A percentile compares a stretch with the other conserved stretches of the same genome.
phyloP scores from a whole-genome alignment of 2,329 filamentous ascomycete species.

The Penicillium sclerotiorum region DNA sequence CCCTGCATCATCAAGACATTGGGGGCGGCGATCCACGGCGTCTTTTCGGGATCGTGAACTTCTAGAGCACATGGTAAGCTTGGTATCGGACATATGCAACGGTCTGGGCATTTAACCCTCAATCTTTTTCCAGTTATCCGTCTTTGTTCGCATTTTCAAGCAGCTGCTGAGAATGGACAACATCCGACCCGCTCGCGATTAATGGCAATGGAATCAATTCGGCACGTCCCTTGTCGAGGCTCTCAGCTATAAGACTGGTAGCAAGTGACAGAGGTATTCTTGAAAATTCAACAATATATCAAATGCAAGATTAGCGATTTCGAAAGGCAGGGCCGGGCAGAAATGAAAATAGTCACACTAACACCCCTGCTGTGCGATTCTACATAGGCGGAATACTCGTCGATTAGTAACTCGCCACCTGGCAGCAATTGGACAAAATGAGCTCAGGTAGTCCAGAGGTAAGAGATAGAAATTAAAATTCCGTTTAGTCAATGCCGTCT shows the following conservation, averaged over 20 bases:
- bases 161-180: slow-evolving; percentile 14
- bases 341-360: slow-evolving; percentile 16
- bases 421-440: slow-evolving; percentile 1
- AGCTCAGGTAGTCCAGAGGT: background rate
- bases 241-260: background rate
- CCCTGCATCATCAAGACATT: slow-evolving; percentile 64
- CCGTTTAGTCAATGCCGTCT: background rate
- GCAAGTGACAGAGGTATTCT: background rate
- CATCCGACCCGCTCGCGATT: slow-evolving; percentile 9
- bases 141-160: slow-evolving; percentile 9
- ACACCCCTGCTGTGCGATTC: slow-evolving; percentile 20
- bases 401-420: background rate
- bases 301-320: slow-evolving; percentile 7
- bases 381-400: slow-evolving; percentile 3
- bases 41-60: slow-evolving; percentile 25
- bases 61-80: slow-evolving; percentile 19
- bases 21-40: slow-evolving; percentile 30
- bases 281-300: background rate
- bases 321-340: slow-evolving; percentile 7
- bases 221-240: background rate
- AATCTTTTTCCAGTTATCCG: slow-evolving; percentile 15
- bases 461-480: background rate
- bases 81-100: background rate
- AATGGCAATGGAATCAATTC: slow-evolving; percentile 1
- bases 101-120: slow-evolving; percentile 2